These are phyloP conservation scores for Kazachstania sp. DNA, from an alignment of 1,139 yeast species.

Conservation along the genomic window DNA sequence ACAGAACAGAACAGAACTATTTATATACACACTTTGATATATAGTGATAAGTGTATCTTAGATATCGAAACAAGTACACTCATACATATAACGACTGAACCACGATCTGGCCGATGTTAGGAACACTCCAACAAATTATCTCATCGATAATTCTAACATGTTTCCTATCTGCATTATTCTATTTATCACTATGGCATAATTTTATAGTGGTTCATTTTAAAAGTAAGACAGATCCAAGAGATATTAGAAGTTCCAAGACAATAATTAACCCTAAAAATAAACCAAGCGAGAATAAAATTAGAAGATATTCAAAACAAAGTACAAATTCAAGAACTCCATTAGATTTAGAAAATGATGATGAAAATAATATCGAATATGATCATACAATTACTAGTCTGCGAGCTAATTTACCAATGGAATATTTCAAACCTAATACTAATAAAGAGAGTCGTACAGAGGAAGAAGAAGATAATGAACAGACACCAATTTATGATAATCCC, in stretches of 20 bases:
- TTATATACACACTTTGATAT: too few species aligned
- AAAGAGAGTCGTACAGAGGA: background rate
- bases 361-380: slow-evolving; percentile 25
- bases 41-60: too few species aligned
- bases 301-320: slow-evolving; percentile 12
- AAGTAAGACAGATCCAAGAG: slow-evolving; percentile 24
- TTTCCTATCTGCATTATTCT: slow-evolving; percentile 20
- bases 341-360: slow-evolving; percentile 19
- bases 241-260: slow-evolving; percentile 22
- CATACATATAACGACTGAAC: too few species aligned
- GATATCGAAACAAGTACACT: too few species aligned
- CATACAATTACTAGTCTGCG: slow-evolving; percentile 19
- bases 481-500: slow-evolving; percentile 16
- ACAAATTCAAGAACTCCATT: slow-evolving; percentile 19
- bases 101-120: slow-evolving; percentile 2
- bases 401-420: background rate
- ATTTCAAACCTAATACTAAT: slow-evolving; percentile 3
- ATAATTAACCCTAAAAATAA: slow-evolving; percentile 13
- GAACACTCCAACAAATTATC: slow-evolving; percentile 9
- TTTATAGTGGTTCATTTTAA: slow-evolving; percentile 20
- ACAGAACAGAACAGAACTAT: too few species aligned
- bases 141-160: slow-evolving; percentile 16
- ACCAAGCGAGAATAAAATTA: slow-evolving; percentile 9
- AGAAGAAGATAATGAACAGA: background rate
- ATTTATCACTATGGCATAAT: slow-evolving; percentile 27